phyloP scores from a whole-genome alignment of 2,329 filamentous ascomycete genomes.

The Aspergillus bombycis region DNA sequence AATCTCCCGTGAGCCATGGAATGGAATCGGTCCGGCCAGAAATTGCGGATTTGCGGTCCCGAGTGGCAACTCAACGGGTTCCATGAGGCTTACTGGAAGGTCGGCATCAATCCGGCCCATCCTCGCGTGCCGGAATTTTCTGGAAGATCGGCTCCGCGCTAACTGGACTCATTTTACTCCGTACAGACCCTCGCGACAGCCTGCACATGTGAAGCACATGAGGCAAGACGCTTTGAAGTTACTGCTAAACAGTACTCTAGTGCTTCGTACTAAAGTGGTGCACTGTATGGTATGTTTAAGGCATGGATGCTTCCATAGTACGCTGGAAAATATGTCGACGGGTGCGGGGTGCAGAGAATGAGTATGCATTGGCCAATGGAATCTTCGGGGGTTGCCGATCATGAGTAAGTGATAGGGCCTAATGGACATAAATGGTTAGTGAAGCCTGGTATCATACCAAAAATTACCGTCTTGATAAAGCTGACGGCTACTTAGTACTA shows the following conservation, averaged over 20 bases:
- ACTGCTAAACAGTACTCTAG: not conserved
- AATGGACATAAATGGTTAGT: not conserved
- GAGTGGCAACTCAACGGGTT: conserved; percentile 15
- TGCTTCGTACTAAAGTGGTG: too few relatives aligned
- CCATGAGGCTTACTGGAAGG: not conserved
- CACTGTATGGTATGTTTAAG: not conserved
- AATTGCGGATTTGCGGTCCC: conserved; percentile 13
- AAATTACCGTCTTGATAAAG: conserved; percentile 1
- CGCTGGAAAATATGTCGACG: conserved; percentile 7
- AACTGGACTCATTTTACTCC: not conserved
- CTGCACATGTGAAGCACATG: not conserved
- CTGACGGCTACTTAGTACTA: not conserved
- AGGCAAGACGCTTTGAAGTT: not conserved
- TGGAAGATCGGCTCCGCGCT: not conserved
- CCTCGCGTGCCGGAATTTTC: not conserved
- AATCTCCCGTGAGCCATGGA: conserved; percentile 18
- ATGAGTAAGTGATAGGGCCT: conserved; percentile 6
- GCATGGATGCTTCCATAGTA: conserved; percentile 3
- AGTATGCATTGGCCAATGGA: conserved; percentile 19
- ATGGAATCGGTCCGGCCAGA: conserved; percentile 14
- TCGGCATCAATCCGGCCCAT: not conserved
- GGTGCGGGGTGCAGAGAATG: conserved; percentile 21
- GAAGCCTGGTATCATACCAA: not conserved
- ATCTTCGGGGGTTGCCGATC: conserved; percentile 14
- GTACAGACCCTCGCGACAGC: not conserved